Evolutionary conservation across 208 protist genomes (phyloP), one percentile per base, ranked within the genome.

Genomic region (Lotmaria passim): DNA sequence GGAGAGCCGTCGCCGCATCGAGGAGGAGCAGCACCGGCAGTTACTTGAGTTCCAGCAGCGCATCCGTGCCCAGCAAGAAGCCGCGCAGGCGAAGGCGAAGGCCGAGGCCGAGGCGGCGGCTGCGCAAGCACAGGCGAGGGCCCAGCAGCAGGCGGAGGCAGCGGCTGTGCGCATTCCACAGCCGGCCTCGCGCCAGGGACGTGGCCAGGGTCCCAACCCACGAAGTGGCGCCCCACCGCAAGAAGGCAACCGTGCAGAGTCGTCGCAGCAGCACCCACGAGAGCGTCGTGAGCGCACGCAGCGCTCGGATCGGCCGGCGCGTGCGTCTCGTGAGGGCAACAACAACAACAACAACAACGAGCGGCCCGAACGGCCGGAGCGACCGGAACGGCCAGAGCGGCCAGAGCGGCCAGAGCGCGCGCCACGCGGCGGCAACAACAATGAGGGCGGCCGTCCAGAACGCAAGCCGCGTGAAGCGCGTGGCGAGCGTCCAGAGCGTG

Each of bases 11-110:
- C 58, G 58, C 36, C 66, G 60, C 23, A 44, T 70, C 15, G 62
- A 75, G 76, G 69, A 87, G 71, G 73, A 74, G 71, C 64, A 83
- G 69, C 63, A 53, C 26, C 53, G 70, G 38, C 53, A 68, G 52
- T 68, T 75, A 7, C 51, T 75, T 26, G 55, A 81, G 46, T 61
- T 78, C 50, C 53, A 85, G 66, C 74, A 79, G 64, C 73, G 75
- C 57, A 58, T 79, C 48, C 59, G 57, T 12, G 52, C 58, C 31
- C 71, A 81, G 69, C 55, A 73, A 63, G 65, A 69, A 17, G 39
- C 72, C 68, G 78, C 77, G 38, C 30, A 34, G 48, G 44, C 50
- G 4, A 41, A 36, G 31, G 58, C 68, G 17, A 24, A 36, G 17
- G 58, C 69, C 0, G 58, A 43, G 19, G 44, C 60, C 2, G 51